A percentile compares a stretch with the other conserved stretches of the same genome.
These are phyloP conservation scores for Crataegus laevigata DNA, from an alignment of 306 rosid species.

Conservation along the genomic window DNA sequence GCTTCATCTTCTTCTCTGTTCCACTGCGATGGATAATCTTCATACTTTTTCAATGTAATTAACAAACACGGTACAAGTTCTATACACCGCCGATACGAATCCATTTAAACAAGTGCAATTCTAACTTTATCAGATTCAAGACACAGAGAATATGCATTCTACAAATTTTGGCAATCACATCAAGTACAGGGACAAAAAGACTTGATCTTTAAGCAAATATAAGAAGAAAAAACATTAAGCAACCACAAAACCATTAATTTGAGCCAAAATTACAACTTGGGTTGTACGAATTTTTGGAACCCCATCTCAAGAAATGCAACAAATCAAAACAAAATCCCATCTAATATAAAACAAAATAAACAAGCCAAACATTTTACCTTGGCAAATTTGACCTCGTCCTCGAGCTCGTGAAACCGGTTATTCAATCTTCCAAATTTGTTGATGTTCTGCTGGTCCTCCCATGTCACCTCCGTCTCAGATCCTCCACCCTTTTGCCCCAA, in stretches of 20 bases:
- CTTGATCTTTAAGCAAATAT: not conserved
- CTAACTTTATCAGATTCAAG: not conserved
- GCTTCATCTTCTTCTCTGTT: no score
- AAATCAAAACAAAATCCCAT: not conserved
- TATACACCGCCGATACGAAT: not conserved
- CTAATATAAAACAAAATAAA: not conserved
- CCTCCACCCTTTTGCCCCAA: conserved; percentile 51
- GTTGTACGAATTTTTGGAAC: not conserved
- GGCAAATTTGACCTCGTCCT: conserved; percentile 74
- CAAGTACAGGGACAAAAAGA: not conserved
- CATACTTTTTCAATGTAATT: no score
- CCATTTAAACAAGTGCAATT: not conserved
- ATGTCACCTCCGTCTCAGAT: conserved; percentile 78
- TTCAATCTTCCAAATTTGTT: conserved; percentile 87
- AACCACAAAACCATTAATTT: not conserved
- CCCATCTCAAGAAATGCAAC: not conserved
- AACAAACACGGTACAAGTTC: not conserved
- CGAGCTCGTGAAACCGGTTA: conserved; percentile 87
- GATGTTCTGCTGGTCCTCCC: conserved; percentile 83
- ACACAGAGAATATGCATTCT: not conserved
- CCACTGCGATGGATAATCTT: no score
- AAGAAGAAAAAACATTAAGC: not conserved
- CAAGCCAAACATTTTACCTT: conserved; percentile 33
- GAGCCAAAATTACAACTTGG: not conserved
- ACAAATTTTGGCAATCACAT: not conserved